These are phyloP conservation scores for Cladosporium colombiae DNA, from an alignment of 2,329 filamentous ascomycete species.

Conservation along the genomic window DNA sequence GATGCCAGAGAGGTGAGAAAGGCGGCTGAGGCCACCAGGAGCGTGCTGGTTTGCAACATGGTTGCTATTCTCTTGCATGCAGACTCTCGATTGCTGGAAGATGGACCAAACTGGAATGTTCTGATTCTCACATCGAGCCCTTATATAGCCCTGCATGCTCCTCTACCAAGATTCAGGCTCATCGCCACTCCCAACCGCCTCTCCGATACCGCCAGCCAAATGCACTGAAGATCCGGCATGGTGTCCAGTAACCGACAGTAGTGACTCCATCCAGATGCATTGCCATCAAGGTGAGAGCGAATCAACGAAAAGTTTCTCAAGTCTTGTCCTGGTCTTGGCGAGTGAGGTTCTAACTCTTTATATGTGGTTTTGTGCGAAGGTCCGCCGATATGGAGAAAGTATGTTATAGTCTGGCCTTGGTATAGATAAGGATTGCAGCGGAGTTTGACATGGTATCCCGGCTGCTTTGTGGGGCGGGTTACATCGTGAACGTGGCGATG, in stretches of 20 bases:
- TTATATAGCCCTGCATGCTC: neutral
- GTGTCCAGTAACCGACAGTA: neutral
- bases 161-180: too few relatives aligned
- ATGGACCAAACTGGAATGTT: neutral
- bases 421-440: neutral
- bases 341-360: neutral
- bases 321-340: slow-evolving; percentile 1
- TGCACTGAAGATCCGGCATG: neutral
- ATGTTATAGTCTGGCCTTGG: neutral
- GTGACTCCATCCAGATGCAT: neutral
- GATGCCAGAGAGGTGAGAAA: neutral
- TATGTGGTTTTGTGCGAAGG: neutral
- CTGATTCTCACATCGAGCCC: neutral
- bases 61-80: too few relatives aligned
- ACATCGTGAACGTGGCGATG: neutral
- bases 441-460: neutral
- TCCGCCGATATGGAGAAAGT: neutral
- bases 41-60: neutral
- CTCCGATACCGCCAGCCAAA: neutral
- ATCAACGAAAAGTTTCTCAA: neutral
- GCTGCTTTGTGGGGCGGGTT: neutral
- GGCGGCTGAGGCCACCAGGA: neutral
- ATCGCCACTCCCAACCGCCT: neutral
- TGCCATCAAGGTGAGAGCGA: neutral
- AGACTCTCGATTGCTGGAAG: neutral